Evolutionary conservation across 192 early-diverging fungal genomes (phyloP).

Genomic region (Lobosporangium transversale): DNA sequence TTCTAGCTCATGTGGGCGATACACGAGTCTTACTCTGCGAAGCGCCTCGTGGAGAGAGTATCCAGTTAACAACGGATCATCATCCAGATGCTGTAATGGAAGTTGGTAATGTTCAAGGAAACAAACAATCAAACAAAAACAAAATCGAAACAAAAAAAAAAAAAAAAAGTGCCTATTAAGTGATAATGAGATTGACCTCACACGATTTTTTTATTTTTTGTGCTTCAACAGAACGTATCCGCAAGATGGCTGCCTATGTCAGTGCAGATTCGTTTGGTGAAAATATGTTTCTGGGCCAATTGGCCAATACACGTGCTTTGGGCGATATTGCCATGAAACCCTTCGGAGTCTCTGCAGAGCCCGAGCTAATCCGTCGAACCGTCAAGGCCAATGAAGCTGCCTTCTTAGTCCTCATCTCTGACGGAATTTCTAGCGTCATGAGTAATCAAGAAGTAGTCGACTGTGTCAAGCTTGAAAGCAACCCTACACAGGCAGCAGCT

Average conservation of each 20-base stretch:
- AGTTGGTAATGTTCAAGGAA: constrained; percentile 19
- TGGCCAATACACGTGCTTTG: constrained; percentile 75
- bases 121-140: background rate
- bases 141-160: too few species aligned
- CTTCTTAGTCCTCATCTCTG: constrained; percentile 75
- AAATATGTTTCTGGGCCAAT: constrained; percentile 70
- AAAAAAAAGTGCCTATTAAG: too few species aligned
- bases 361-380: constrained; percentile 65
- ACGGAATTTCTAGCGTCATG: constrained; percentile 76
- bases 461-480: constrained; percentile 69
- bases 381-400: constrained; percentile 70
- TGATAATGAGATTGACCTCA: too few species aligned
- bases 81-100: constrained; percentile 69
- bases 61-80: constrained; percentile 71
- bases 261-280: constrained; percentile 82
- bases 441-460: constrained; percentile 81
- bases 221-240: constrained; percentile 62
- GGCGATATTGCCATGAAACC: constrained; percentile 77
- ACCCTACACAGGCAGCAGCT: constrained; percentile 65
- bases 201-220: constrained; percentile 10
- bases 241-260: constrained; percentile 75
- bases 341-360: constrained; percentile 78
- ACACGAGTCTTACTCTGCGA: constrained; percentile 70
- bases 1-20: constrained; percentile 78
- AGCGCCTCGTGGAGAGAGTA: constrained; percentile 62